Evolutionary conservation across 306 rosid genomes (phyloP), one percentile per base, ranked within the genome.

Genomic region (Cucurbita argyrosperma): DNA sequence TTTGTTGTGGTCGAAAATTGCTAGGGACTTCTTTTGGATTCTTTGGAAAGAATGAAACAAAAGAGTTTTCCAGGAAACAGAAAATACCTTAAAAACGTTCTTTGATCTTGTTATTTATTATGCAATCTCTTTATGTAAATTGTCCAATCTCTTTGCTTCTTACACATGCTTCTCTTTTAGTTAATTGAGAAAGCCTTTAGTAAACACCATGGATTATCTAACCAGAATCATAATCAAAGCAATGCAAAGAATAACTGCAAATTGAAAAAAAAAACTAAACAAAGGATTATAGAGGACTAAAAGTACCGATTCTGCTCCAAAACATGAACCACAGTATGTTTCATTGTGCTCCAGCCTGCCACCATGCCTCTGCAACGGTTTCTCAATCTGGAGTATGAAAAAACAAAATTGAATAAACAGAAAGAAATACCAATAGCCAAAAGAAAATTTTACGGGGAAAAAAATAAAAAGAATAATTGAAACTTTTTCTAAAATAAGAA

Each of bases 321-420:
- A 92, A 83, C 98, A 92, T 18, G 98, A 92, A 80, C 98, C 98
- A 81, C 98, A 92, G 63, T 92, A 92, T 60, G 85, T 63, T 83
- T 90, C 98, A 38, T 87, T 83, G 71, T 88, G 98, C 79, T 82
- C 91, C 73, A 92, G 98, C 77, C 98, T 90, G 67, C 96, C 91
- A 78, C 98, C 98, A 88, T 90, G 87, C 83, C 11, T 90, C 79
- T 92, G 98, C 74, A 92, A 88, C 59, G 98, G 98, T 72, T 83
- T 92, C 78, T 90, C 98, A 83, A 92, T 88, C 98, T 92, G 87
- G 82, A 82, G 30, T 11, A 65, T 8, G 38, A 65, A 80, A 72
- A 58, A 67, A 69, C 62, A 47, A 65, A n/a, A 74, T 13, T 15
- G 45, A 47, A 8, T 10, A 19, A n/a, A 42, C 6, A 66, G 38